Conservation (phyloP, 1,284 basidiomycete genomes). For the Ceratobasidium sp. region DNA sequence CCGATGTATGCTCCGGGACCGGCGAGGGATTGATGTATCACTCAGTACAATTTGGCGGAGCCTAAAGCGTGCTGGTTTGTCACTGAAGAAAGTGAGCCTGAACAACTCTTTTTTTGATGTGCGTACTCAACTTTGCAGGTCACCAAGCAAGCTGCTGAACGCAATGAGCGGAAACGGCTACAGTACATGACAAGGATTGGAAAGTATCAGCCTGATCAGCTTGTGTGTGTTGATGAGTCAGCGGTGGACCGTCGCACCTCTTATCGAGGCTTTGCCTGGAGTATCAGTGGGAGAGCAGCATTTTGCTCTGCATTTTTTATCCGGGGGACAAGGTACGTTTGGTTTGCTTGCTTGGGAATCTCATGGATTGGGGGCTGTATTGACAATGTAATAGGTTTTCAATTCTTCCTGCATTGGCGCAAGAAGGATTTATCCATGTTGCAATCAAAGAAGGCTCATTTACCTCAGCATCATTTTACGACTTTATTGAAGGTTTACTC, state of each 20-base stretch:
- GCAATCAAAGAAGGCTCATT: constrained; percentile 46
- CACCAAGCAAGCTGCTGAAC: constrained; percentile 19
- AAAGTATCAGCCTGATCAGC: background rate
- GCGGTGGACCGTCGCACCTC: constrained; percentile 16
- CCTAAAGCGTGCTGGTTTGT: constrained; percentile 11
- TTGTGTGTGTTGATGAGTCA: constrained; percentile 25
- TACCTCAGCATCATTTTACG: constrained; percentile 42
- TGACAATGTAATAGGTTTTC: constrained; percentile 44
- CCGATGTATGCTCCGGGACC: background rate
- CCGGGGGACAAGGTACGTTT: constrained; percentile 39
- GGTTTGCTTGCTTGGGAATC: background rate
- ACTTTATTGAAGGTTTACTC: constrained; percentile 48
- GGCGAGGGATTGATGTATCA: background rate
- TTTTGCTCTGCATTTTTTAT: constrained; percentile 25
- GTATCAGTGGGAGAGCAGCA: constrained; percentile 35
- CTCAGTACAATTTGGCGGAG: too few species aligned
- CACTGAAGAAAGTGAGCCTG: constrained; percentile 36
- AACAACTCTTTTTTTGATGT: background rate
- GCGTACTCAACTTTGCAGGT: background rate
- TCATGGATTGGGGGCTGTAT: background rate
- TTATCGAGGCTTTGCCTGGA: constrained; percentile 35
- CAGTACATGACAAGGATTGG: background rate
- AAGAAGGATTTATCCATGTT: constrained; percentile 45
- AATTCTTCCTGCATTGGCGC: constrained; percentile 47
- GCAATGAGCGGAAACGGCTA: background rate